Evolutionary conservation across 176 grass and related monocot species (phyloP).

Genomic region (Tuctoria greenei): DNA sequence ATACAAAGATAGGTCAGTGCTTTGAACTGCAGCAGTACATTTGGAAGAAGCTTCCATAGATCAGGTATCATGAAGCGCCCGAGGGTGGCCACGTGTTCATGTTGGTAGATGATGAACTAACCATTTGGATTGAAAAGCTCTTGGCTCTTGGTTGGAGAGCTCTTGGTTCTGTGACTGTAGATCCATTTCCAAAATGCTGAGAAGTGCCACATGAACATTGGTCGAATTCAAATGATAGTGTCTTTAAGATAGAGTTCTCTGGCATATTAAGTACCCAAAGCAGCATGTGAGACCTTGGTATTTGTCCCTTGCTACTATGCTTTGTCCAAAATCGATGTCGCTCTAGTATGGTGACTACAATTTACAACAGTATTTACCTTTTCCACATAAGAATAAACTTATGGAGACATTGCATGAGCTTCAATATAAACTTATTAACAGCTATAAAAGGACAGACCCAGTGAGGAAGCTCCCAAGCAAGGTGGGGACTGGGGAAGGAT

Average conservation of each 20-base stretch:
- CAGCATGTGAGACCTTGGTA: conserved; percentile 6
- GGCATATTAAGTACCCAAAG: conserved; percentile 16
- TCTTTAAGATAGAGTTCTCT: neutral
- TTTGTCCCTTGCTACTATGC: neutral
- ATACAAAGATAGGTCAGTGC: conserved; percentile 59
- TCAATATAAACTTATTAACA: neutral
- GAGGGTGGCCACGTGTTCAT: conserved; percentile 70
- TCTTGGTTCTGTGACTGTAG: conserved; percentile 24
- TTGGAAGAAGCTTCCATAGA: conserved; percentile 60
- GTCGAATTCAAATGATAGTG: neutral
- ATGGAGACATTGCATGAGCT: neutral
- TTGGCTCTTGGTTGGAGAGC: conserved; percentile 54
- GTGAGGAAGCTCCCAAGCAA: too few species aligned
- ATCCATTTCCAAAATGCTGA: conserved; percentile 15
- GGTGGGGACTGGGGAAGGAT: too few species aligned
- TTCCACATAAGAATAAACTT: neutral
- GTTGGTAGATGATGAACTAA: conserved; percentile 51
- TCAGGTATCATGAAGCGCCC: conserved; percentile 62
- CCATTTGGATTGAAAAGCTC: conserved; percentile 52
- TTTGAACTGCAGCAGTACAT: conserved; percentile 60
- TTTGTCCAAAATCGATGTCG: conserved; percentile 4
- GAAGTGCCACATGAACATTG: neutral
- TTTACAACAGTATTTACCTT: neutral
- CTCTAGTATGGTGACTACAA: neutral
- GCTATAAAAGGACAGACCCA: too few species aligned